Conservation (phyloP, 2,329 filamentous ascomycete species). For the Ceratocystis variospora region DNA sequence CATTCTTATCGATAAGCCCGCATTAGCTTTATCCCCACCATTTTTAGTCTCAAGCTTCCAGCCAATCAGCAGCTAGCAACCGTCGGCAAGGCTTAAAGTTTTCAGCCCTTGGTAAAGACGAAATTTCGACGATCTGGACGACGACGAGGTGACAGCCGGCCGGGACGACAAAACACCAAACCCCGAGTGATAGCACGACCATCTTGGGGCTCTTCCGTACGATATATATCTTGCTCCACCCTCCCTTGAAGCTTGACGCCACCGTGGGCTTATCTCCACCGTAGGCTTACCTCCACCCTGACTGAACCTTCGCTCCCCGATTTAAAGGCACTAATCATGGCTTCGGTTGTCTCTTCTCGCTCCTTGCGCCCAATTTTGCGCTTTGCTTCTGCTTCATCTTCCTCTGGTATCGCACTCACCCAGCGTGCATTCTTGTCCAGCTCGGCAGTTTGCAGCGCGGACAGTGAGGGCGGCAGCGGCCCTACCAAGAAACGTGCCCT, state of each 20-base stretch:
- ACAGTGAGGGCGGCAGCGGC: neutral
- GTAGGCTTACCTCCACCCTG: neutral
- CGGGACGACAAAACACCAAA: neutral
- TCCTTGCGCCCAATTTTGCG: constrained; percentile 4
- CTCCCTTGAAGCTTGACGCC: neutral
- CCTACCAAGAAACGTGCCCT: constrained; percentile 16
- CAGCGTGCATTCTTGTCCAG: neutral
- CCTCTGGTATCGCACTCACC: neutral
- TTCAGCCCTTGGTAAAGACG: constrained; percentile 10
- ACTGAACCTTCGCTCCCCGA: neutral
- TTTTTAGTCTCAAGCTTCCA: neutral
- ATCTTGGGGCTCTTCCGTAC: too few relatives aligned
- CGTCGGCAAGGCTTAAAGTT: constrained; percentile 10
- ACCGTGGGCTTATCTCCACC: neutral
- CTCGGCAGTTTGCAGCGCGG: neutral
- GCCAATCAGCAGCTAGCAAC: constrained; percentile 11
- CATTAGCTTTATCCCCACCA: neutral
- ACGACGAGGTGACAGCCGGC: neutral
- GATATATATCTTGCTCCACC: too few relatives aligned
- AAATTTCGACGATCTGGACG: neutral
- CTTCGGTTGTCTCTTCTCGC: neutral
- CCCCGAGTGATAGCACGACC: neutral
- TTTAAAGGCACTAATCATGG: neutral
- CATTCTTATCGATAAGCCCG: constrained; percentile 10
- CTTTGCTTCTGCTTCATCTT: neutral